These are phyloP conservation scores for Elaeis oleifera DNA, from an alignment of 202 grass and related monocot species.

Conservation along the genomic window DNA sequence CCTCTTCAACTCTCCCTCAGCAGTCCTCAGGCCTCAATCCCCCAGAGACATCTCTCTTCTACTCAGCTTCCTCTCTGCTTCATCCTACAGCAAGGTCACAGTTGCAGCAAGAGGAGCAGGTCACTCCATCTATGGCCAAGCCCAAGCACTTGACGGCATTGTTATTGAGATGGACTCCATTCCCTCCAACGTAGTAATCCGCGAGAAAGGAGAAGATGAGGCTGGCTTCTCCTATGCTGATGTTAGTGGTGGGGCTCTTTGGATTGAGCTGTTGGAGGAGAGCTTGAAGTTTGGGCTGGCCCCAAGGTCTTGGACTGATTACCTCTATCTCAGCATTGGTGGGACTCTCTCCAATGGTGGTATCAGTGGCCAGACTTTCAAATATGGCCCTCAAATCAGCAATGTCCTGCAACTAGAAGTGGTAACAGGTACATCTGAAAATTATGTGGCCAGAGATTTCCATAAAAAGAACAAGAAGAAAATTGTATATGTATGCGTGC, in stretches of 20 bases:
- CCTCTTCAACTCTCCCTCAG: constrained; percentile 66
- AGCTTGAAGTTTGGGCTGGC: constrained; percentile 78
- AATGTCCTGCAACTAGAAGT: constrained; percentile 90
- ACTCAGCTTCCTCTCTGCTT: constrained; percentile 67
- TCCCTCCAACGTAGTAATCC: constrained; percentile 51
- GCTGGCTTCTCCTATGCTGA: constrained; percentile 49
- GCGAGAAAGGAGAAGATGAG: constrained; percentile 37
- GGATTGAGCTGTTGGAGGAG: constrained; percentile 86
- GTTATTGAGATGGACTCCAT: constrained; percentile 84
- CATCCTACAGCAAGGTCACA: constrained; percentile 64
- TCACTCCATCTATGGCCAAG: constrained; percentile 88
- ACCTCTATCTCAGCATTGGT: constrained; percentile 83
- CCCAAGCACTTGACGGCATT: constrained; percentile 91
- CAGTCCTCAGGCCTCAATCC: constrained; percentile 72
- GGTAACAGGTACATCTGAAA: constrained; percentile 48
- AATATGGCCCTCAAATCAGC: constrained; percentile 96
- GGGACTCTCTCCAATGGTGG: constrained; percentile 94
- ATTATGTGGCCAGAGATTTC: too few species aligned
- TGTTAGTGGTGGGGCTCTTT: constrained; percentile 67
- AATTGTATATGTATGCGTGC: too few species aligned
- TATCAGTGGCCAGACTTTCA: constrained; percentile 95
- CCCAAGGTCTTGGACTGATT: constrained; percentile 90
- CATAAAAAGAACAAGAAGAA: too few species aligned
- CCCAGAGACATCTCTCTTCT: constrained; percentile 71
- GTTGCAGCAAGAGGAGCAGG: constrained; percentile 86